These are phyloP conservation scores for Alloteropsis semialata DNA, from an alignment of 176 grass and related monocot genomes.

Conservation along the genomic window DNA sequence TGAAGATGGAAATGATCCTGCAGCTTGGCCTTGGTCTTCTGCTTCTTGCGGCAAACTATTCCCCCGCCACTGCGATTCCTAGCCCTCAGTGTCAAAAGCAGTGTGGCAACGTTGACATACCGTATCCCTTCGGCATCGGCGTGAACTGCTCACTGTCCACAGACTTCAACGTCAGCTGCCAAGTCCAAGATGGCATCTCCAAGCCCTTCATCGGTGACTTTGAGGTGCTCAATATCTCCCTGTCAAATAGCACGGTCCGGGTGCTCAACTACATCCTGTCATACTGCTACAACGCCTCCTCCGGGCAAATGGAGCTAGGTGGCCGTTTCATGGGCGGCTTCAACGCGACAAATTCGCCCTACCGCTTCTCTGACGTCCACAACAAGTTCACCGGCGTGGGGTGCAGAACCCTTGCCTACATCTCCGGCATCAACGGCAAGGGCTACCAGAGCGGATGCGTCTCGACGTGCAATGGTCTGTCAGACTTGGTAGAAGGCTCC, in stretches of 20 bases:
- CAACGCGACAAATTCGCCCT: not conserved
- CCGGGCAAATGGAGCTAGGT: accelerated
- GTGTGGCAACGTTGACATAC: conserved; percentile 39
- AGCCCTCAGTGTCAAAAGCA: not conserved
- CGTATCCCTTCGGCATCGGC: conserved; percentile 47
- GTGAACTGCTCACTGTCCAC: not conserved
- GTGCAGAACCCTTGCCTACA: not conserved
- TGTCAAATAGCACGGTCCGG: not conserved
- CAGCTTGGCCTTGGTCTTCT: conserved; percentile 4
- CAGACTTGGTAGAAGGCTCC: not conserved
- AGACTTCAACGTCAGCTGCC: not conserved
- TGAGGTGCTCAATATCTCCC: conserved; percentile 3
- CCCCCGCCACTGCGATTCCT: not conserved
- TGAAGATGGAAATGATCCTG: not conserved
- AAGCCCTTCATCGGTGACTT: not conserved
- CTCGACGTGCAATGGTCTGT: not conserved
- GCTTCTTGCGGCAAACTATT: not conserved
- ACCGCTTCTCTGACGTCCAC: not conserved
- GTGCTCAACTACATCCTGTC: not conserved
- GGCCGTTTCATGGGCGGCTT: too few species aligned
- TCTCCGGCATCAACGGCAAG: not conserved
- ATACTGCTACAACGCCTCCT: conserved; percentile 13
- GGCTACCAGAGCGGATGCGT: conserved; percentile 32
- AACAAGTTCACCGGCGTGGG: conserved; percentile 59
- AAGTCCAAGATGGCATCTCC: not conserved